Evolutionary conservation across 164 flowering plant genomes (phyloP).

Genomic region (Paratinospora sagittata): DNA sequence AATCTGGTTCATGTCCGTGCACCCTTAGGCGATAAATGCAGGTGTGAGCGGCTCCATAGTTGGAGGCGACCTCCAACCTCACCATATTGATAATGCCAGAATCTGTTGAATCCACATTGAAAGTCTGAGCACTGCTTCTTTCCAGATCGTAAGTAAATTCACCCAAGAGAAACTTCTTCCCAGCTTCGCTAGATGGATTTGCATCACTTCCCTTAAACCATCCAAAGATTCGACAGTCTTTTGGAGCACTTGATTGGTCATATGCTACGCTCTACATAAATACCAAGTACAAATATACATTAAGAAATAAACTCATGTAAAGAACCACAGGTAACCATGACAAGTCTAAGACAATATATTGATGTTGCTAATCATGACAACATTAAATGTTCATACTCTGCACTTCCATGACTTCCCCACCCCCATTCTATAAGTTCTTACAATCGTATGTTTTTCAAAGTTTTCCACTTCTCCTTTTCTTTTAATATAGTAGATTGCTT

Average conservation of each 20-base stretch:
- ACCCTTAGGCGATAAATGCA: conserved; percentile 96
- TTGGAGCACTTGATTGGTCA: conserved; percentile 90
- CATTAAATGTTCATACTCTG: background rate
- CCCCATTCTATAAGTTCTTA: background rate
- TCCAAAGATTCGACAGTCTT: conserved; percentile 66
- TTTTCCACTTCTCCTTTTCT: no score
- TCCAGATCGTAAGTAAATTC: conserved; percentile 86
- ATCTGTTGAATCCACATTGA: conserved; percentile 38
- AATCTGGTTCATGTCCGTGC: conserved; percentile 69
- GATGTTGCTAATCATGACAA: background rate
- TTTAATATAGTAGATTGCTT: no score
- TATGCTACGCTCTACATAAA: conserved; percentile 73
- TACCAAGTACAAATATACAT: background rate
- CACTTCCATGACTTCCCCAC: background rate
- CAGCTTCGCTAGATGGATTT: conserved; percentile 20
- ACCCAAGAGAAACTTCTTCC: conserved; percentile 40
- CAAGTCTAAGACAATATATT: background rate
- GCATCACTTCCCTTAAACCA: conserved; percentile 40
- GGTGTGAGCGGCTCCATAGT: conserved; percentile 72
- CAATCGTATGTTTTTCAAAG: background rate
- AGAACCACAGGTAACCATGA: background rate
- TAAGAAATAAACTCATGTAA: background rate
- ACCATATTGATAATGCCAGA: conserved; percentile 46
- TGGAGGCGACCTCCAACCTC: conserved; percentile 71
- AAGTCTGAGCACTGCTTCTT: conserved; percentile 83